Base-by-base conservation (phyloP, 345 rosid genomes). In the Pseudoturritis turrita region DNA sequence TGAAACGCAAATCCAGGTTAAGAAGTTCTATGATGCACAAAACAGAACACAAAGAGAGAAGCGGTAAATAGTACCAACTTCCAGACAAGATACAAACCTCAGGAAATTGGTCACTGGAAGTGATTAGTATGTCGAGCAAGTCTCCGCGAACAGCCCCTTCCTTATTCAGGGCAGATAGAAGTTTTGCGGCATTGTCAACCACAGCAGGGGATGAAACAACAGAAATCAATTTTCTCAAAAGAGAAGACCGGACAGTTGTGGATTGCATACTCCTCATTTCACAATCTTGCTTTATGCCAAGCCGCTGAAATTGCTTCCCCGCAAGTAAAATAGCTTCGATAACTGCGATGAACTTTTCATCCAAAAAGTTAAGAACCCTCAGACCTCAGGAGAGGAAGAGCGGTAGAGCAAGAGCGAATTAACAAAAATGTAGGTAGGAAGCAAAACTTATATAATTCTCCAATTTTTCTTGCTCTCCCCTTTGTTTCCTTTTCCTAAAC, bases 71-170 rank as follows among this genome's bases (percentile, higher is more conserved):
- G 4, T n/a, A 59, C 43, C 35, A 70, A 60, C 37, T 10, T 49
- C 19, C 29, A 47, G 49, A 57, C 23, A 31, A 74, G 17, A 58
- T 39, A 73, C 67, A 77, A 73, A 93, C 95, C 92, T 94, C 98
- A 11, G 88, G 82, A 78, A 85, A 94, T 77, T 77, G 91, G 70
- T 78, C 83, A 53, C 73, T 72, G 47, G 95, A 87, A 52, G 71
- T 58, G 64, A 83, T 79, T 54, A 94, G 56, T 73, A 88, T 79
- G 77, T 88, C 84, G 22, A 75, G 70, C 19, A 89, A 74, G 72
- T 94, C 89, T 72, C 96, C 95, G 76, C 70, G 68, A 62, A 79
- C 88, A 73, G 95, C 96, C 10, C 89, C 96, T 79, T 94, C 91
- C 82, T 88, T 88, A 68, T 86, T 88, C 56, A 94, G 69, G 33